Evolutionary conservation across 2,329 filamentous ascomycete species (phyloP).

Genomic region (Fonsecaea pedrosoi): DNA sequence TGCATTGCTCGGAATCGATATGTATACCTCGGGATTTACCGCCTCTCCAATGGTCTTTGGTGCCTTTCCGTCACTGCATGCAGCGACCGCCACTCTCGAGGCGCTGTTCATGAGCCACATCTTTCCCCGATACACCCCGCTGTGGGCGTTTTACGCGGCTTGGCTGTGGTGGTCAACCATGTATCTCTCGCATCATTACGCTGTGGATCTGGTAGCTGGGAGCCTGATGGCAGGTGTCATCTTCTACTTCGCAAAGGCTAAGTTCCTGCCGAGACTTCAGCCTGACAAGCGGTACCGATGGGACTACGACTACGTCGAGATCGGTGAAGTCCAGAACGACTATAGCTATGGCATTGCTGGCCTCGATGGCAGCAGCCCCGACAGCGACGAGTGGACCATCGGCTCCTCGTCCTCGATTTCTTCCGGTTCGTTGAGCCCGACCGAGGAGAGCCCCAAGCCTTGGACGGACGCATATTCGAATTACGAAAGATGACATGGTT

Average conservation of each 20-base stretch:
- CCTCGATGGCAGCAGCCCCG: slow-evolving; percentile 63
- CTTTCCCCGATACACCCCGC: slow-evolving; percentile 80
- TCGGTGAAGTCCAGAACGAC: slow-evolving; percentile 67
- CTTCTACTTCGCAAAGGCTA: slow-evolving; percentile 81
- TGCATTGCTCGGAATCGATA: slow-evolving; percentile 83
- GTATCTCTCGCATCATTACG: slow-evolving; percentile 97
- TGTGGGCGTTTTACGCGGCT: slow-evolving; percentile 82
- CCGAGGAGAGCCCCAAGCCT: slow-evolving; percentile 63
- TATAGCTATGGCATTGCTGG: slow-evolving; percentile 64
- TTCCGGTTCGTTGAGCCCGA: slow-evolving; percentile 67
- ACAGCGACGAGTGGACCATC: slow-evolving; percentile 89
- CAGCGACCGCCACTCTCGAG: slow-evolving; percentile 85
- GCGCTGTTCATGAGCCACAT: slow-evolving; percentile 91
- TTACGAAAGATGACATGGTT: slow-evolving; percentile 30
- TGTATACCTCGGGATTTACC: slow-evolving; percentile 92
- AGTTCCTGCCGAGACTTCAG: slow-evolving; percentile 82
- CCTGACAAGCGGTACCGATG: slow-evolving; percentile 85
- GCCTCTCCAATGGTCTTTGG: slow-evolving; percentile 92
- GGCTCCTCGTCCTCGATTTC: slow-evolving; percentile 81
- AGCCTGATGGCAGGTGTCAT: slow-evolving; percentile 77
- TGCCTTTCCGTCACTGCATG: slow-evolving; percentile 91
- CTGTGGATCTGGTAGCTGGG: slow-evolving; percentile 87
- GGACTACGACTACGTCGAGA: slow-evolving; percentile 94
- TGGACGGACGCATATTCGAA: slow-evolving; percentile 41
- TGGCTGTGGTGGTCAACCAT: slow-evolving; percentile 99